phyloP scores from a whole-genome alignment of 768 basidiomycete genomes.

The Hebeloma cylindrosporum region DNA sequence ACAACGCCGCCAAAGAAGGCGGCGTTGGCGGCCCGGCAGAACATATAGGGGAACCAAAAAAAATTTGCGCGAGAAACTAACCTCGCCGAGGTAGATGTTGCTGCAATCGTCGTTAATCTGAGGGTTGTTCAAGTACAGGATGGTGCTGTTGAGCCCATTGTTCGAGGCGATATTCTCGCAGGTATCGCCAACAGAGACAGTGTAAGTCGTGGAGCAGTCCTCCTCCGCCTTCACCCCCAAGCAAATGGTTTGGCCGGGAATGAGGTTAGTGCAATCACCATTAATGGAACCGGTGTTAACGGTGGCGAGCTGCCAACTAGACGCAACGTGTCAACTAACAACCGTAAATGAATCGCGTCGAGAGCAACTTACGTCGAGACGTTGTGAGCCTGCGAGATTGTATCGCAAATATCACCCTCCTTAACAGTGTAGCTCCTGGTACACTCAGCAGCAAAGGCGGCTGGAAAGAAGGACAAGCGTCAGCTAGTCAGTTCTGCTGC shows the following conservation, averaged over 20 bases:
- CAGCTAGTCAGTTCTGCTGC: background rate
- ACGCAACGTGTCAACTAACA: background rate
- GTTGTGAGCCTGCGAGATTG: conserved; percentile 46
- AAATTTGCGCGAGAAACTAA: conserved; percentile 23
- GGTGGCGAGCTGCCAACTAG: conserved; percentile 56
- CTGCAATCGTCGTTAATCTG: conserved; percentile 52
- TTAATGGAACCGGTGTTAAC: conserved; percentile 52
- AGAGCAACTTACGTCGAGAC: conserved; percentile 42
- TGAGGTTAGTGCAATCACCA: conserved; percentile 55
- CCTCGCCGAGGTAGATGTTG: conserved; percentile 63
- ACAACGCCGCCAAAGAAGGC: too few relatives aligned
- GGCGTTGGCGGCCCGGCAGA: too few relatives aligned
- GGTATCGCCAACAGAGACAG: conserved; percentile 47
- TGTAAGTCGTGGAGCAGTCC: conserved; percentile 56
- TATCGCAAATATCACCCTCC: conserved; percentile 54
- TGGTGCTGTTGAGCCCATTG: conserved; percentile 43
- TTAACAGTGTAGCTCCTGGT: conserved; percentile 52
- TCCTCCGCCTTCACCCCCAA: conserved; percentile 47
- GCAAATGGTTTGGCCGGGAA: conserved; percentile 50
- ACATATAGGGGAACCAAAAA: background rate
- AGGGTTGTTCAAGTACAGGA: conserved; percentile 62
- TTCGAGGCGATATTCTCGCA: conserved; percentile 44
- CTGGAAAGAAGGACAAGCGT: conserved; percentile 10
- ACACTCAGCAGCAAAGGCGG: conserved; percentile 33
- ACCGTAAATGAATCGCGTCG: background rate